phyloP scores from a whole-genome alignment of 2,329 filamentous ascomycete species.

The Immersiporthe knoxdaviesiana region DNA sequence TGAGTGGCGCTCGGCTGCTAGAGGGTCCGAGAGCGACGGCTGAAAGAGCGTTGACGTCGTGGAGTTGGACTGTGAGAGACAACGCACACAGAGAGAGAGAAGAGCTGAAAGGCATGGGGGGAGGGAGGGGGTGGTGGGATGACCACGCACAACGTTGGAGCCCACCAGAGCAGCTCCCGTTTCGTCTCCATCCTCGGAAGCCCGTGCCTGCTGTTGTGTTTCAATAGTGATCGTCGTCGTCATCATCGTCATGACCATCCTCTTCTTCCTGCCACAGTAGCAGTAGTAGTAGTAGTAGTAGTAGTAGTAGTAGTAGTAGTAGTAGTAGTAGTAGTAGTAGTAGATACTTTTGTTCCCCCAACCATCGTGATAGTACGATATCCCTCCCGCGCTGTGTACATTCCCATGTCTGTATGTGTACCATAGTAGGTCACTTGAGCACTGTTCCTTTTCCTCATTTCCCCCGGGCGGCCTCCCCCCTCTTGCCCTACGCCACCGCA shows the following conservation, averaged over 20 bases:
- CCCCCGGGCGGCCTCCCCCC: too few relatives aligned
- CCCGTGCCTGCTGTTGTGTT: too few relatives aligned
- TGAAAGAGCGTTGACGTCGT: constrained; percentile 7
- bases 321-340: too few relatives aligned
- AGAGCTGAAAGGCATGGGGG: background rate
- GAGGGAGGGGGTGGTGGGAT: background rate
- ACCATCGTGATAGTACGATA: background rate
- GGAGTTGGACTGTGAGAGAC: background rate
- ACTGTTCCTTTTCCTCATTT: too few relatives aligned
- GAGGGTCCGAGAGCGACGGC: constrained; percentile 9
- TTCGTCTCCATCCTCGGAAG: background rate
- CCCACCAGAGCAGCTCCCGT: background rate
- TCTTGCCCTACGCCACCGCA: too few relatives aligned
- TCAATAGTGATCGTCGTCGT: background rate
- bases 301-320: too few relatives aligned
- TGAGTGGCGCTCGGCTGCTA: constrained; percentile 4
- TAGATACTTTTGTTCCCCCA: background rate
- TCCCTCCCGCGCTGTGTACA: background rate
- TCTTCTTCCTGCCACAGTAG: background rate
- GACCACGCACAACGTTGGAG: background rate
- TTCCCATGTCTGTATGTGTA: background rate
- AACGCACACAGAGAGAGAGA: background rate
- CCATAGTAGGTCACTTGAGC: background rate
- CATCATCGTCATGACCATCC: background rate
- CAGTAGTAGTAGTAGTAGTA: too few relatives aligned